phyloP scores from a whole-genome alignment of 2,329 filamentous ascomycete species.

The Penicillium sp. region DNA sequence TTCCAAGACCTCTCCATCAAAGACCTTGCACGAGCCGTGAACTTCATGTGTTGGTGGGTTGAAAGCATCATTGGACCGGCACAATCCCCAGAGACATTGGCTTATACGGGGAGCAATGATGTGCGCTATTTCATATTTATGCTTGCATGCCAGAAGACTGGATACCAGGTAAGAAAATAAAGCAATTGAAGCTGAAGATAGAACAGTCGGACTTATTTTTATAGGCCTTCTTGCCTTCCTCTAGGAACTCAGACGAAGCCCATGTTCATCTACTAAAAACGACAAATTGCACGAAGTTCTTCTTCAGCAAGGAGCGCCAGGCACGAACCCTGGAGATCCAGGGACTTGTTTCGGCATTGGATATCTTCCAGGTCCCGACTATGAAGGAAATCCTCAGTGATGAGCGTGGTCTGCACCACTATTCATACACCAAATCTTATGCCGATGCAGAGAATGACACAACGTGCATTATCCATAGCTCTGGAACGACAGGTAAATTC shows the following conservation, averaged over 20 bases:
- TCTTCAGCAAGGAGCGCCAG: constrained; percentile 28
- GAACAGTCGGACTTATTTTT: not conserved
- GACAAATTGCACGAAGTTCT: constrained; percentile 24
- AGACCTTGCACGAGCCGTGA: constrained; percentile 20
- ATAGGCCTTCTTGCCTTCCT: constrained; percentile 23
- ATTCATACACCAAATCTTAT: constrained; percentile 22
- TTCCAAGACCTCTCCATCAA: constrained; percentile 21
- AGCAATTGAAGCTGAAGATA: not conserved
- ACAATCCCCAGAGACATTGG: constrained; percentile 16
- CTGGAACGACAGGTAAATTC: constrained; percentile 38
- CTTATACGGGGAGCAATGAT: constrained; percentile 29
- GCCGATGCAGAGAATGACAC: constrained; percentile 28
- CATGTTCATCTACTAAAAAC: constrained; percentile 17
- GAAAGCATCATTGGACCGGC: constrained; percentile 16
- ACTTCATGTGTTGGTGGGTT: constrained; percentile 24
- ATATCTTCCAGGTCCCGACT: constrained; percentile 12
- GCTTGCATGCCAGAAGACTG: constrained; percentile 28
- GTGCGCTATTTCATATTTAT: constrained; percentile 25
- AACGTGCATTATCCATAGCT: constrained; percentile 37
- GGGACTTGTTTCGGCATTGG: constrained; percentile 6
- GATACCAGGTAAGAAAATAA: constrained; percentile 19
- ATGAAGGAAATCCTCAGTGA: constrained; percentile 13
- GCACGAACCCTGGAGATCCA: constrained; percentile 43
- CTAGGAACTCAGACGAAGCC: constrained; percentile 24
- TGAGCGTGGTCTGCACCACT: constrained; percentile 11